Evolutionary conservation across 1,139 yeast species (phyloP).

Genomic region (Saccharomyces hybrid): DNA sequence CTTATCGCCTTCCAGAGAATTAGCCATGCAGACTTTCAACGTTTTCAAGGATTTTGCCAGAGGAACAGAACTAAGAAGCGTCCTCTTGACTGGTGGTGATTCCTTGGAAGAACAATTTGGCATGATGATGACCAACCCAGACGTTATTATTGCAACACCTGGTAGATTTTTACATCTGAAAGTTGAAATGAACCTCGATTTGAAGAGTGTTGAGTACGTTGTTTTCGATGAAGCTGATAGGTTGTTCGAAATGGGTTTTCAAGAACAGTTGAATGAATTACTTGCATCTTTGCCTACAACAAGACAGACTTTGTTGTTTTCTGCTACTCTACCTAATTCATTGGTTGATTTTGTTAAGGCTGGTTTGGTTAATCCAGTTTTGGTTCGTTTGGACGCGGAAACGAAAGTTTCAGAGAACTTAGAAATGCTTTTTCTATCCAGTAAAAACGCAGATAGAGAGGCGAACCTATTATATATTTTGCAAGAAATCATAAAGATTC

Average conservation of each 20-base stretch:
- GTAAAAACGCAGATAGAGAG: slow-evolving; percentile 82
- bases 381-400: slow-evolving; percentile 89
- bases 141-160: slow-evolving; percentile 92
- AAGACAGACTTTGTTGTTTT: slow-evolving; percentile 82
- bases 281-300: slow-evolving; percentile 72
- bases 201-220: slow-evolving; percentile 75
- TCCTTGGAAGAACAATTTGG: slow-evolving; percentile 92
- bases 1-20: slow-evolving; percentile 76
- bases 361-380: slow-evolving; percentile 83
- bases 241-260: slow-evolving; percentile 93
- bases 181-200: slow-evolving; percentile 86
- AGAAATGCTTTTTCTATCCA: slow-evolving; percentile 80
- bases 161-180: slow-evolving; percentile 94
- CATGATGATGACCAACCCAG: slow-evolving; percentile 90
- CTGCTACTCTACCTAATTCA: slow-evolving; percentile 90
- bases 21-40: slow-evolving; percentile 85
- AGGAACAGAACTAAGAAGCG: slow-evolving; percentile 76
- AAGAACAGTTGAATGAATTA: slow-evolving; percentile 87
- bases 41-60: slow-evolving; percentile 82
- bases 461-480: slow-evolving; percentile 69
- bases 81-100: slow-evolving; percentile 91
- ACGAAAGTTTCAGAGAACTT: slow-evolving; percentile 80
- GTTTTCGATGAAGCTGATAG: slow-evolving; percentile 98
- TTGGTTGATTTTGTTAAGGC: slow-evolving; percentile 96
- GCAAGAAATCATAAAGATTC: slow-evolving; percentile 80